Evolutionary conservation across 164 flowering plant species (phyloP).

Genomic region (Echeveria elegans): DNA sequence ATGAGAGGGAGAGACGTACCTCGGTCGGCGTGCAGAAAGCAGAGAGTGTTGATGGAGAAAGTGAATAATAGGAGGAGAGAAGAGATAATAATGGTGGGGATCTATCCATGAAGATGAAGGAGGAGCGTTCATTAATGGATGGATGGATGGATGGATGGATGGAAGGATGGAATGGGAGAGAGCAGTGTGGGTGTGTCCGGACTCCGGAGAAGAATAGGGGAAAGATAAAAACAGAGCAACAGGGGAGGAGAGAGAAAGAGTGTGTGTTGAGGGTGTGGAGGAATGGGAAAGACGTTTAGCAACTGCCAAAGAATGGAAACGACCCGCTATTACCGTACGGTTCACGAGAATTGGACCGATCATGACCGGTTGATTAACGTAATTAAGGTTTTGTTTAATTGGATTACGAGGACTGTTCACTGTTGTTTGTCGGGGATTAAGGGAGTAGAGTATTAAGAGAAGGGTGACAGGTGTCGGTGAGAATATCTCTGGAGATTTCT

Average conservation of each 20-base stretch:
- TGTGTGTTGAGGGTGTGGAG: neutral
- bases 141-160: no score
- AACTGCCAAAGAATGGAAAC: neutral
- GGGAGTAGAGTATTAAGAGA: neutral
- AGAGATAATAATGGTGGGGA: no score
- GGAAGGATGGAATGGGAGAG: no score
- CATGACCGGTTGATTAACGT: neutral
- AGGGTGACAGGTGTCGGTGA: neutral
- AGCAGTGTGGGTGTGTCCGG: no score
- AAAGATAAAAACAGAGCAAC: neutral
- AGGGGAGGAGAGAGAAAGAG: neutral
- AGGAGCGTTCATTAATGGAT: no score
- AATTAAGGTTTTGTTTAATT: neutral
- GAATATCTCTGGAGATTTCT: neutral
- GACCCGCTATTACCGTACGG: neutral
- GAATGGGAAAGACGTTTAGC: constrained; percentile 1
- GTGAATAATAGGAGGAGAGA: no score
- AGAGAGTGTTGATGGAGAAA: neutral
- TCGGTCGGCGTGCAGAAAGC: neutral
- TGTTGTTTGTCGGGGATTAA: neutral
- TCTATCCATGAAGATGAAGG: no score
- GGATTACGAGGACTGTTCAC: neutral
- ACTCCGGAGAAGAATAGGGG: neutral
- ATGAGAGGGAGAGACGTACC: no score
- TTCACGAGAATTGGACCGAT: neutral